A percentile compares a stretch with the other conserved stretches of the same genome.
Evolutionary conservation across 2,329 filamentous ascomycete species (phyloP).

Genomic region (Balansia obtecta): DNA sequence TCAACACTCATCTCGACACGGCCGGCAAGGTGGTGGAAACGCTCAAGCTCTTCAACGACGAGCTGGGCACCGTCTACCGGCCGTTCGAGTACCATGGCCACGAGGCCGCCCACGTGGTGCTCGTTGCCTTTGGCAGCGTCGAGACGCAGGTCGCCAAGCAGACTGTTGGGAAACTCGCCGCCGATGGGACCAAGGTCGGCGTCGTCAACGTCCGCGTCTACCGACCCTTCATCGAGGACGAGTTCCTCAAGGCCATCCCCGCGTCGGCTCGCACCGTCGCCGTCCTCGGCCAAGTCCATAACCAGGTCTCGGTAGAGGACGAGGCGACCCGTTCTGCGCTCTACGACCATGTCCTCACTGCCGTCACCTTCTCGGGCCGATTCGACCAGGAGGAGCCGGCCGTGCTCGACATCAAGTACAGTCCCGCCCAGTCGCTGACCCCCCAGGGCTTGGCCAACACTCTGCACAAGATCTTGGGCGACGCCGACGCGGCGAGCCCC

Average conservation of each 20-base stretch:
- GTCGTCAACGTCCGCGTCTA: constrained; percentile 88
- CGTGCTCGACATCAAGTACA: constrained; percentile 82
- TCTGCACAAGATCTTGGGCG: constrained; percentile 37
- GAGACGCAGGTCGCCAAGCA: constrained; percentile 80
- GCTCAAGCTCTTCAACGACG: constrained; percentile 67
- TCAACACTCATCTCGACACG: constrained; percentile 58
- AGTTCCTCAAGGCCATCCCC: constrained; percentile 74
- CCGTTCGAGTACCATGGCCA: constrained; percentile 93
- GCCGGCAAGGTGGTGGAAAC: constrained; percentile 62
- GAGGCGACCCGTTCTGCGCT: constrained; percentile 68
- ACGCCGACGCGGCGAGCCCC: constrained; percentile 38
- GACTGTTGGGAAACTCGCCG: constrained; percentile 59
- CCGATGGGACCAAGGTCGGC: constrained; percentile 66
- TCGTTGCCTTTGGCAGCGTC: constrained; percentile 86
- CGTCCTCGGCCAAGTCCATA: constrained; percentile 79
- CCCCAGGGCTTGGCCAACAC: constrained; percentile 40
- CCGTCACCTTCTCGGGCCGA: constrained; percentile 65
- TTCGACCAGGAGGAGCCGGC: constrained; percentile 49
- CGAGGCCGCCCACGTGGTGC: constrained; percentile 61
- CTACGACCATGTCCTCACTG: constrained; percentile 81
- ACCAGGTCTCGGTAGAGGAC: constrained; percentile 62
- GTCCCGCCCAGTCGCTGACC: constrained; percentile 48
- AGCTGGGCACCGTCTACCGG: constrained; percentile 86
- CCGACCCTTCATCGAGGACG: constrained; percentile 88
- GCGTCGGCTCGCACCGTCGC: constrained; percentile 62